A percentile compares a stretch with the other conserved stretches of the same genome.
These are phyloP conservation scores for Stagonosporopsis chrysanthemi DNA, from an alignment of 2,329 filamentous ascomycete genomes.

Conservation along the genomic window DNA sequence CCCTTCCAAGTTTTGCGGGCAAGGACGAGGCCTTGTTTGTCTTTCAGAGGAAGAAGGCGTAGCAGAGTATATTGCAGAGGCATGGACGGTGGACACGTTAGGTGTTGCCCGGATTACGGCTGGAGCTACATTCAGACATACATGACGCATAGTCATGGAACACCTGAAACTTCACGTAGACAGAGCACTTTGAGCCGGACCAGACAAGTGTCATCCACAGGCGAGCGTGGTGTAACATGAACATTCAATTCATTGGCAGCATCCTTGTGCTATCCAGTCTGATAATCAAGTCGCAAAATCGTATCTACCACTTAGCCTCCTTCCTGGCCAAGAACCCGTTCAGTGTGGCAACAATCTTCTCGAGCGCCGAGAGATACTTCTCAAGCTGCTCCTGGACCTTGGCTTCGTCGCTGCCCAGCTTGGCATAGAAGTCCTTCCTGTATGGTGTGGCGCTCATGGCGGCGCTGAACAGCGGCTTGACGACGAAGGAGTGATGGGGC, in stretches of 20 bases:
- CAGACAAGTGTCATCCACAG: neutral
- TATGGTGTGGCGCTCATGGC: slow-evolving; percentile 95
- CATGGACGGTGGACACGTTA: neutral
- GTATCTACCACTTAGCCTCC: slow-evolving; percentile 44
- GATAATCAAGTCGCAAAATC: slow-evolving; percentile 1
- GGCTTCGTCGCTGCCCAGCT: slow-evolving; percentile 73
- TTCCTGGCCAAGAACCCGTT: slow-evolving; percentile 61
- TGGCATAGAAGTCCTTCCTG: slow-evolving; percentile 89
- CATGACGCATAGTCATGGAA: neutral
- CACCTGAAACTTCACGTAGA: neutral
- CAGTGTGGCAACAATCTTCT: slow-evolving; percentile 80
- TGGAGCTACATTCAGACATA: neutral
- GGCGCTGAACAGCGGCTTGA: slow-evolving; percentile 91
- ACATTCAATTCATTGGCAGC: neutral
- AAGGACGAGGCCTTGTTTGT: slow-evolving; percentile 80
- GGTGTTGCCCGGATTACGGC: neutral
- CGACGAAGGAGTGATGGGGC: slow-evolving; percentile 84
- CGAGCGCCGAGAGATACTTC: slow-evolving; percentile 77
- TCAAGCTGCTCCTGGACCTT: slow-evolving; percentile 71
- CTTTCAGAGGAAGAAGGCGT: slow-evolving; percentile 55
- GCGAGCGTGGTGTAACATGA: neutral
- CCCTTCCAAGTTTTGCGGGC: slow-evolving; percentile 76
- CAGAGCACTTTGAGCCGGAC: neutral
- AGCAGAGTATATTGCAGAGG: neutral
- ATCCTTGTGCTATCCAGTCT: neutral